A percentile compares a stretch with the other conserved stretches of the same genome.
Conservation (phyloP, 2,329 filamentous ascomycete species). For the Xylariaceae sp. region DNA sequence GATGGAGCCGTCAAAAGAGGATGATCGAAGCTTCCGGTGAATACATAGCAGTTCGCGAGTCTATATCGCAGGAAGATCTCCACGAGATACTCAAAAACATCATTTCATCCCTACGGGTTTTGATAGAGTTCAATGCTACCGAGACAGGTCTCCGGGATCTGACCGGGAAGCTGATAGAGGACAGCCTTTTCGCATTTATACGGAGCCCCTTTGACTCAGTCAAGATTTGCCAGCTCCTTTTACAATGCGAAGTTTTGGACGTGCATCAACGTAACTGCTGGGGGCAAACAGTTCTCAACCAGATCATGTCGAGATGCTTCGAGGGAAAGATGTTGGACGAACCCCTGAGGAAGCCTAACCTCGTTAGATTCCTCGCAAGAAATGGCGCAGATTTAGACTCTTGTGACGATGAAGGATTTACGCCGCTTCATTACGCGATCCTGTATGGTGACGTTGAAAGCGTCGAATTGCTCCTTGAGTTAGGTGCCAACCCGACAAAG, state of each 20-base stretch:
- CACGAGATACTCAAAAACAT: too few relatives aligned
- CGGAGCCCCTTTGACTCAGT: neutral
- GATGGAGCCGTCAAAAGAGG: too few relatives aligned
- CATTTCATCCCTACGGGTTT: neutral
- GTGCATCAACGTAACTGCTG: neutral
- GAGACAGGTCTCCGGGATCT: neutral
- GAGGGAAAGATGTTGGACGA: neutral
- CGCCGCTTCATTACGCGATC: conserved; percentile 4
- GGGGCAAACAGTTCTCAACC: conserved; percentile 4
- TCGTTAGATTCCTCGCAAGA: conserved; percentile 1
- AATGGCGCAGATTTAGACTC: conserved; percentile 4
- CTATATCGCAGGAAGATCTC: too few relatives aligned
- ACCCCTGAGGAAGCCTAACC: conserved; percentile 5
- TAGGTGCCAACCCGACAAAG: conserved; percentile 3
- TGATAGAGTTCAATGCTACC: neutral
- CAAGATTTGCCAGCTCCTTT: conserved; percentile 1
- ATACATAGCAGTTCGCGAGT: too few relatives aligned
- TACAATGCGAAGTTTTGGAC: neutral
- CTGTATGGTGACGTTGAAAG: neutral
- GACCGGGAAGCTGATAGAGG: neutral
- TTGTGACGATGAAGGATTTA: conserved; percentile 1
- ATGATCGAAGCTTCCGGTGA: neutral
- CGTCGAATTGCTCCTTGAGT: conserved; percentile 3
- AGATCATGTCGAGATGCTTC: conserved; percentile 5
- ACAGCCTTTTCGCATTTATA: neutral